Conservation (phyloP, 805 yeast genomes). For the Zygosaccharomyces bailii region DNA sequence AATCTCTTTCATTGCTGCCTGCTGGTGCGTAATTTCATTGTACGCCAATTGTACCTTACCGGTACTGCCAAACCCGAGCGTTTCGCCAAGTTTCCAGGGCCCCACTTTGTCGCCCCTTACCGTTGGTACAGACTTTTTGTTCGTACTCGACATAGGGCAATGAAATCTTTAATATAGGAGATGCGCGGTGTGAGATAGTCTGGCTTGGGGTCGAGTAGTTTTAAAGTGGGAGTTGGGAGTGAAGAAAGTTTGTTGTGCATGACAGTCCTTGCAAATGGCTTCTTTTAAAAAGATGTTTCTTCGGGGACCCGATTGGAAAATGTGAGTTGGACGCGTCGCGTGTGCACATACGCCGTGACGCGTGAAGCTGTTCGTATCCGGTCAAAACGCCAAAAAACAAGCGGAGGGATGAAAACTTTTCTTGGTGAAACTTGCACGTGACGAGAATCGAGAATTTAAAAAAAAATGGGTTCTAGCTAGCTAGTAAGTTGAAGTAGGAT, state of each 20-base stretch:
- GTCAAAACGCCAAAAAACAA: constrained; percentile 13
- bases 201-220: background rate
- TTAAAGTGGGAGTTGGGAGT: background rate
- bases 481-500: background rate
- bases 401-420: no score
- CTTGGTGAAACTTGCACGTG: no score
- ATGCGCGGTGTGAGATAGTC: no score
- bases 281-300: constrained; percentile 1
- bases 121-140: constrained; percentile 20
- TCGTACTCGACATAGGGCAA: constrained; percentile 11
- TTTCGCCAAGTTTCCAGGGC: constrained; percentile 95
- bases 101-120: constrained; percentile 56
- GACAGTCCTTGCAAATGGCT: constrained; percentile 2
- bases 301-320: background rate
- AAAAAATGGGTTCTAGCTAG: background rate
- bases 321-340: no score
- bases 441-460: background rate
- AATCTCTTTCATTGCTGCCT: constrained; percentile 95
- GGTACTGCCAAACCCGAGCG: constrained; percentile 94
- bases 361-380: no score
- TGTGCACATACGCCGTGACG: no score
- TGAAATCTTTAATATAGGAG: no score
- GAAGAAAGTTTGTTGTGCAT: no score
- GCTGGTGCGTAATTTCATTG: constrained; percentile 75
- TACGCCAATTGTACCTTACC: constrained; percentile 93